A percentile compares a stretch with the other conserved stretches of the same genome.
These are phyloP conservation scores for Acrodontium crateriforme DNA, from an alignment of 2,329 filamentous ascomycete genomes.

Conservation along the genomic window DNA sequence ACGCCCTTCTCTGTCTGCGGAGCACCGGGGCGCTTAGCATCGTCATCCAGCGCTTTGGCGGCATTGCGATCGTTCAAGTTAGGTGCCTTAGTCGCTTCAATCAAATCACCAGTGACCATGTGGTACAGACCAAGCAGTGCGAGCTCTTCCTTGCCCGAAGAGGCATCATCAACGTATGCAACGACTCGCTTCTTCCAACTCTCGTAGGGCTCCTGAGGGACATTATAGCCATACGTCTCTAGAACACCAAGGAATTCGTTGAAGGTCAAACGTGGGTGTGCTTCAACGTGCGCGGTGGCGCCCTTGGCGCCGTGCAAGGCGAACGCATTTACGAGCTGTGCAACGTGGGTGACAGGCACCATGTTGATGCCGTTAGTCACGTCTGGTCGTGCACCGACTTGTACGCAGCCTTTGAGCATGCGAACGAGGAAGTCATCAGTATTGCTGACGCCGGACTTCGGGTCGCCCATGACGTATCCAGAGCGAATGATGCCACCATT, in stretches of 20 bases:
- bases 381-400: constrained; percentile 57
- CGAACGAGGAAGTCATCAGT: constrained; percentile 86
- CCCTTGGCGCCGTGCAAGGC: constrained; percentile 41
- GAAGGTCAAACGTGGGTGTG: constrained; percentile 63
- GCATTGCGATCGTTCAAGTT: constrained; percentile 64
- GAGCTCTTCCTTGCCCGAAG: constrained; percentile 50
- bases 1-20: constrained; percentile 45
- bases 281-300: constrained; percentile 61
- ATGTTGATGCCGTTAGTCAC: constrained; percentile 82
- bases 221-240: constrained; percentile 57
- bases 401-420: constrained; percentile 75
- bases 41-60: constrained; percentile 46
- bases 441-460: constrained; percentile 54
- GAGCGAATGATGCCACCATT: constrained; percentile 63
- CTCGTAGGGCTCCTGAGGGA: constrained; percentile 52
- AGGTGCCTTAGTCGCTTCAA: constrained; percentile 53
- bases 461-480: constrained; percentile 72
- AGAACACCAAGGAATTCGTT: constrained; percentile 63
- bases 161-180: constrained; percentile 48
- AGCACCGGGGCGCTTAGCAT: constrained; percentile 40
- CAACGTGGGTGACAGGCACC: constrained; percentile 75
- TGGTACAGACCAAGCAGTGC: constrained; percentile 64
- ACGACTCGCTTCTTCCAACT: constrained; percentile 57
- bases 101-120: constrained; percentile 58
- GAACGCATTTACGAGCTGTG: constrained; percentile 62